Evolutionary conservation across 768 basidiomycete genomes (phyloP), one percentile per base, ranked within the genome.

Genomic region (Russula sp.): DNA sequence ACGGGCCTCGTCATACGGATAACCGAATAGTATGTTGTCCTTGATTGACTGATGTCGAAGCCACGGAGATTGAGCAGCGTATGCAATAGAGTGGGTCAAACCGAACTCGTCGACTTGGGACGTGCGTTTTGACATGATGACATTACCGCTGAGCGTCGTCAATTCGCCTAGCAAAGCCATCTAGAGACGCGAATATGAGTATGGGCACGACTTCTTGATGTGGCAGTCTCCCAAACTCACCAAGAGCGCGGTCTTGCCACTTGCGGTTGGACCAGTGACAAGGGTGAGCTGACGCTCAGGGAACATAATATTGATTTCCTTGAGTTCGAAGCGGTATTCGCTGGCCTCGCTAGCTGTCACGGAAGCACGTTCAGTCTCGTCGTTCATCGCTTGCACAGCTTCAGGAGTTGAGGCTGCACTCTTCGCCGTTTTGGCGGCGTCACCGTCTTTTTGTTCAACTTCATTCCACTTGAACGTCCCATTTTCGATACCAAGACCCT

Each of bases 221-320:
- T 1, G 7, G 22, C 7, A 4, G 35, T n/a, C 22, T 29, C 29
- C 11, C 11, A 51, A 16, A 72, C 82, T 41, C 66, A 85, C 85
- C 56, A 93, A 76, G 2, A 92, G 72, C 0, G 90, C 89, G 0
- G 87, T 90, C 75, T 94, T 94, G 1, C 91, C 91, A 45, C 84
- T 83, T 5, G 89, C 91, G 6, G 90, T 92, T 0, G 90, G 88
- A 1, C 87, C 88, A 22, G 86, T 86, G 56, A 93, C 77, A 7
- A 93, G 73, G 0, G 87, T 83, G 18, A 94, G 73, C 70, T 83
- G 70, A 10, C 86, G 84, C 39, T 85, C 79, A 0, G 92, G 90
- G 75, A 94, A 93, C 49, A 75, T 69, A 36, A 94, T 75, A 35
- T 77, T 76, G 39, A 93, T 75, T 69, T 93, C 85, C 56, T 72